Base-by-base conservation (phyloP, 1,284 basidiomycete species). In the Cryptococcus wingfieldii region DNA sequence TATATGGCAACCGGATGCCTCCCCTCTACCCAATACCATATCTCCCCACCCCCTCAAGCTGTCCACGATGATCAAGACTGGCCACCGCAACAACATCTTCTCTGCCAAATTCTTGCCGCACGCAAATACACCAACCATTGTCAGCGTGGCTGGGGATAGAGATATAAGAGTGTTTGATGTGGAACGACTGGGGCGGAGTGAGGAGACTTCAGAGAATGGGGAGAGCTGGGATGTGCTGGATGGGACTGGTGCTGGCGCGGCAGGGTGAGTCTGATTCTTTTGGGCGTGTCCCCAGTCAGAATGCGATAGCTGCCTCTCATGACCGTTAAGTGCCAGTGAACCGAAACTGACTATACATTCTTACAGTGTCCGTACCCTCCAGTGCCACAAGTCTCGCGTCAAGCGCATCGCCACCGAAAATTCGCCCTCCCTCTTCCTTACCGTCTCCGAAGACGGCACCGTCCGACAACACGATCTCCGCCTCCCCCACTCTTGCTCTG, bases 41-140 rank as follows among this genome's bases (percentile, higher is more conserved):
- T 59, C 81, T 74, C 64, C 87, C 78, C 74, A 88, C 84, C 51
- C 89, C 82, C 72, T 79, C 75, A 54, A 87, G 82, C 71, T 82
- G 79, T 57, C 79, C 79, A 41, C 83, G 83, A 58, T 66, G 0
- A 85, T 92, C 56, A 70, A 81, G 13, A 92, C 89, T 1, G 90
- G 89, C 1, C 93, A 97, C 76, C 81, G 79, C 28, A 84, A 82
- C 16, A 96, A 96, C 70, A 92, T 97, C 57, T 97, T 97, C 79
- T 87, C 85, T 56, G 85, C 85, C 2, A 85, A 89, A 53, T 88
- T 89, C 81, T 80, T 95, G 1, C 90, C 91, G 0, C 79, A 84
- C 57, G 59, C 64, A 41, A 57, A 56, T 47, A 64, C 52, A 27
- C 71, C 63, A 27, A 69, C 66, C 16, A 60, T 67, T 54, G 87